Evolutionary conservation across 1,284 basidiomycete genomes (phyloP).

Genomic region (Coniferiporia sulphurascens): DNA sequence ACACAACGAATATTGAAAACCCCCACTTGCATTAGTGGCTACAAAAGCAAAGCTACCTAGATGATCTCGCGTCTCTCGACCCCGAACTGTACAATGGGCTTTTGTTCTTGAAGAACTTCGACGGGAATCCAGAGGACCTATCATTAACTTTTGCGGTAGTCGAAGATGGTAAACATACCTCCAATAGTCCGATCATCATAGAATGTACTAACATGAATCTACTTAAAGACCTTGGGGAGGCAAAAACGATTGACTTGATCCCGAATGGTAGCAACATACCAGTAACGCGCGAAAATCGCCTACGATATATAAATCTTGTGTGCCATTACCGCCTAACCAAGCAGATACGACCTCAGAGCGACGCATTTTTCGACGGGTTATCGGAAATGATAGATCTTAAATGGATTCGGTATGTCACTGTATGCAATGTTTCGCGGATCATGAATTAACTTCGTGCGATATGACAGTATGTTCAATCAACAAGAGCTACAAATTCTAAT

Average conservation of each 20-base stretch:
- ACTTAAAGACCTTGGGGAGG: slow-evolving; percentile 79
- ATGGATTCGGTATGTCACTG: slow-evolving; percentile 67
- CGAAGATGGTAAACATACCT: slow-evolving; percentile 61
- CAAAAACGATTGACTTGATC: slow-evolving; percentile 76
- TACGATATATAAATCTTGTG: slow-evolving; percentile 88
- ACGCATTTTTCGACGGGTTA: slow-evolving; percentile 82
- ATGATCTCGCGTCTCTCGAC: slow-evolving; percentile 89
- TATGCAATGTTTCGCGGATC: background rate
- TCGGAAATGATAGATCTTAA: slow-evolving; percentile 86
- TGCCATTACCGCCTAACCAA: slow-evolving; percentile 86
- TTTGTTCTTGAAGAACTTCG: slow-evolving; percentile 90
- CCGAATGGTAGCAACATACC: slow-evolving; percentile 80
- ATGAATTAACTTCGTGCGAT: slow-evolving; percentile 11
- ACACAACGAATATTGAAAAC: background rate
- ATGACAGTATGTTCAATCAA: slow-evolving; percentile 86
- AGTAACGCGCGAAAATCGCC: slow-evolving; percentile 86
- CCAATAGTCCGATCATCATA: background rate
- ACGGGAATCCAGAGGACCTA: slow-evolving; percentile 86
- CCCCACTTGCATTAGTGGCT: slow-evolving; percentile 60
- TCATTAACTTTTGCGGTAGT: slow-evolving; percentile 89
- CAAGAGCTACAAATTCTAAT: slow-evolving; percentile 84
- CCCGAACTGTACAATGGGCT: slow-evolving; percentile 91
- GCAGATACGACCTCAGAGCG: slow-evolving; percentile 85
- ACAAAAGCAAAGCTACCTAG: slow-evolving; percentile 81
- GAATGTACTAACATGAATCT: background rate